A percentile compares a stretch with the other conserved stretches of the same genome.
phyloP scores from a whole-genome alignment of 2,329 filamentous ascomycete genomes.

The Phoma sp. region DNA sequence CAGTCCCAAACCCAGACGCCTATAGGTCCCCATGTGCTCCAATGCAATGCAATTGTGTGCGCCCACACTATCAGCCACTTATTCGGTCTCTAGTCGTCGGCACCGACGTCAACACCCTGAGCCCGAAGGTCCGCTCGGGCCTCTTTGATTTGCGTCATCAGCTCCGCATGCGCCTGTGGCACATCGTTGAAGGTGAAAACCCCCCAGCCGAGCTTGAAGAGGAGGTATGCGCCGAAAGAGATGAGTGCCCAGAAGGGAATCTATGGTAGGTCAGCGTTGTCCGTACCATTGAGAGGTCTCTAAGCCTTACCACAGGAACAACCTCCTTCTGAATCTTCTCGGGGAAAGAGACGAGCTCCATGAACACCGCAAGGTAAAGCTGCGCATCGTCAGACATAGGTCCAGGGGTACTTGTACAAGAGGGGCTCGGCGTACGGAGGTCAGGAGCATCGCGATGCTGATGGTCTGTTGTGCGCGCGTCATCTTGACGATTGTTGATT shows the following conservation, averaged over 20 bases:
- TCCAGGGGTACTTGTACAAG: conserved; percentile 19
- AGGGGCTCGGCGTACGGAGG: conserved; percentile 69
- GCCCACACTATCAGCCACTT: background rate
- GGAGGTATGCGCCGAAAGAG: conserved; percentile 87
- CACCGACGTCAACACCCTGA: conserved; percentile 81
- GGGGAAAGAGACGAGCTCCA: conserved; percentile 83
- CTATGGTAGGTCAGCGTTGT: conserved; percentile 54
- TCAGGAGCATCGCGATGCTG: conserved; percentile 83
- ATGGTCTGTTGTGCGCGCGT: conserved; percentile 93
- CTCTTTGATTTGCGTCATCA: conserved; percentile 82
- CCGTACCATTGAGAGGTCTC: background rate
- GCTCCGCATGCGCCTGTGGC: conserved; percentile 84
- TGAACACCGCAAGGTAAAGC: conserved; percentile 88
- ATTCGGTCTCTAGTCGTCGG: conserved; percentile 8
- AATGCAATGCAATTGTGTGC: conserved; percentile 9
- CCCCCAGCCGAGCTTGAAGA: conserved; percentile 89
- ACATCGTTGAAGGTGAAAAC: conserved; percentile 97
- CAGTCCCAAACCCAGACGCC: conserved; percentile 7
- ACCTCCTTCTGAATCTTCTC: conserved; percentile 79
- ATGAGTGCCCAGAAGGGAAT: conserved; percentile 93
- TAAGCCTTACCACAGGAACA: conserved; percentile 78
- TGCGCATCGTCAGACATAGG: conserved; percentile 51
- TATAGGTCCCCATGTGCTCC: conserved; percentile 11
- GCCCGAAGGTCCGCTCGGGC: conserved; percentile 75
- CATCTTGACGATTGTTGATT: conserved; percentile 64